phyloP scores from a whole-genome alignment of 2,329 filamentous ascomycete species.

The Trichoderma simmonsii region DNA sequence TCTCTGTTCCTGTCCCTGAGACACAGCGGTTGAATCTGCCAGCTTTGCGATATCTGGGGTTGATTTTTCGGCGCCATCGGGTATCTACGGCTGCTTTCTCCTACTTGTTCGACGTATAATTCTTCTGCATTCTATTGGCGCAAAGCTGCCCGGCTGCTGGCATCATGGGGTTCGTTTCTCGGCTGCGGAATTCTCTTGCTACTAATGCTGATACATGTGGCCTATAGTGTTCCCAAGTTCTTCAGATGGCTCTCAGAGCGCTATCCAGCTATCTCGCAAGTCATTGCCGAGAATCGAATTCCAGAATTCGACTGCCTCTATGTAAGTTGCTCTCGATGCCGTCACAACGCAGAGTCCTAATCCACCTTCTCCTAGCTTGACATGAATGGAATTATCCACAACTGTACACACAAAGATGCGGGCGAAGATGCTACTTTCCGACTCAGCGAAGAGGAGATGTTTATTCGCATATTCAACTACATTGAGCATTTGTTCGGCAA shows the following conservation, averaged over 20 bases:
- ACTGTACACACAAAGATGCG: conserved; percentile 96
- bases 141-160: neutral
- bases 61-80: neutral
- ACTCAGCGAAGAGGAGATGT: conserved; percentile 98
- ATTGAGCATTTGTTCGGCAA: conserved; percentile 98
- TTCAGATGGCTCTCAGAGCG: conserved; percentile 99
- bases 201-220: conserved; percentile 19
- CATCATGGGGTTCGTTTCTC: conserved; percentile 31
- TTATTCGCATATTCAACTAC: conserved; percentile 99
- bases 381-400: conserved; percentile 99
- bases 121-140: neutral
- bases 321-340: conserved; percentile 43
- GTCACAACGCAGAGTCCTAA: neutral
- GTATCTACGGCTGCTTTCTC: neutral
- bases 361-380: conserved; percentile 57
- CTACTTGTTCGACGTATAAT: neutral
- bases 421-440: conserved; percentile 83
- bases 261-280: conserved; percentile 95
- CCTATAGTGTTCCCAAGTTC: conserved; percentile 72
- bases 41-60: neutral
- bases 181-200: neutral
- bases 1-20: neutral
- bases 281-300: conserved; percentile 98
- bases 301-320: conserved; percentile 98
- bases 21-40: neutral